Percentiles rank a stretch among this genome's conserved stretches.
These are phyloP conservation scores for Rugonectria rugulosa DNA, from an alignment of 2,329 filamentous ascomycete genomes.

Conservation along the genomic window DNA sequence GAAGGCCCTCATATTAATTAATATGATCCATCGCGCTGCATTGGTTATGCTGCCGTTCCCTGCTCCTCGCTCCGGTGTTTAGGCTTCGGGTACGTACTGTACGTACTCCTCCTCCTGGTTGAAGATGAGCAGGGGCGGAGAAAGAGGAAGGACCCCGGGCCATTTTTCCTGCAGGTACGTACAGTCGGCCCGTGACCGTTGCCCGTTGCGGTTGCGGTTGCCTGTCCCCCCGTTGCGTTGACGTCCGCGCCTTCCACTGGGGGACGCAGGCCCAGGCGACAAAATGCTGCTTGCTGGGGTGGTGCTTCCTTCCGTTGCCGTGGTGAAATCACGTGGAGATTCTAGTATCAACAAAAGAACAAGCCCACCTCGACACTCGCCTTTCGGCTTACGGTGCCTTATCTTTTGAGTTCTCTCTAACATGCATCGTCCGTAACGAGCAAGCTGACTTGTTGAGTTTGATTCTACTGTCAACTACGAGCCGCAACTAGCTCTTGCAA, in stretches of 20 bases:
- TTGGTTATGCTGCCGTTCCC: slow-evolving; percentile 8
- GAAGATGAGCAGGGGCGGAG: neutral
- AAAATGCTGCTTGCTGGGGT: no score
- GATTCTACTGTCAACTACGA: neutral
- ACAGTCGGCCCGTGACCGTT: slow-evolving; percentile 7
- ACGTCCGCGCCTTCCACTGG: slow-evolving; percentile 9
- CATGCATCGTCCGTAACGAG: slow-evolving; percentile 1
- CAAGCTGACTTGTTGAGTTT: neutral
- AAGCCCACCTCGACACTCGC: slow-evolving; percentile 8
- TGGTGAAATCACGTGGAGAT: slow-evolving; percentile 44
- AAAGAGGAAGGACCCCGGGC: neutral
- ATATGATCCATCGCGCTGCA: slow-evolving; percentile 4
- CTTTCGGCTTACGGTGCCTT: neutral
- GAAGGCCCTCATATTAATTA: slow-evolving; percentile 5
- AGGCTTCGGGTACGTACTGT: slow-evolving; percentile 6
- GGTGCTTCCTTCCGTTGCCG: slow-evolving; percentile 36
- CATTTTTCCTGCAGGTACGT: slow-evolving; percentile 2
- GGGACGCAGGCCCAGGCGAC: no score
- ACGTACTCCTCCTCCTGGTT: neutral
- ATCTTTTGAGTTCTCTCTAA: neutral
- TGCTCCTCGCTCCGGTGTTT: neutral
- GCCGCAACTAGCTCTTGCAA: neutral
- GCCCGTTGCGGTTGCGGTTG: slow-evolving; percentile 13
- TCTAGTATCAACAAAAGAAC: slow-evolving; percentile 37
- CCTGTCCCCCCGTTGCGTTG: neutral